Percentiles rank a stretch among this genome's conserved stretches.
Conservation (phyloP, 129 eudicot species). For the Cynara cardunculus region DNA sequence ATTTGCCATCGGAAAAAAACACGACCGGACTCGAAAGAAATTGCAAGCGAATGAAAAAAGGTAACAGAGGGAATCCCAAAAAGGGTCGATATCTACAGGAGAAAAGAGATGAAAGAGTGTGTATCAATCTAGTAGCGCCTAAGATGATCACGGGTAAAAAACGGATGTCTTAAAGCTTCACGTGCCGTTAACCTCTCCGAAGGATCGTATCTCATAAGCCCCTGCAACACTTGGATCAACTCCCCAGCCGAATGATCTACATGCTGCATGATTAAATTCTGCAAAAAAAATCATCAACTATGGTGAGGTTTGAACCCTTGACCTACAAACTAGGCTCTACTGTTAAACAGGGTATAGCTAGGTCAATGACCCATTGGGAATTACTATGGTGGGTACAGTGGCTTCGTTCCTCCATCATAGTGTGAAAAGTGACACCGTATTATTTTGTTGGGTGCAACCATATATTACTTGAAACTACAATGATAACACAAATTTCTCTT, state of each 20-base stretch:
- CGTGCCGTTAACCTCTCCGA: slow-evolving; percentile 64
- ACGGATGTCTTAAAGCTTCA: slow-evolving; percentile 77
- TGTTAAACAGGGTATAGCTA: no score
- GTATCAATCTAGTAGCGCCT: slow-evolving; percentile 32
- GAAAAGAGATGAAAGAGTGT: neutral
- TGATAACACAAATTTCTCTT: no score
- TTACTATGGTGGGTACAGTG: no score
- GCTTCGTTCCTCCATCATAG: no score
- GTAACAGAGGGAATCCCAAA: neutral
- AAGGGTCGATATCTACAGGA: neutral
- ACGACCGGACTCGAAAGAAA: neutral
- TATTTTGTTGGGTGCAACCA: no score
- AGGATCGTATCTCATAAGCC: slow-evolving; percentile 68
- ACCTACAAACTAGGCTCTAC: no score
- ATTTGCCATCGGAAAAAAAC: neutral
- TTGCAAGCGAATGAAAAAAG: neutral
- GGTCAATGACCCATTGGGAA: no score
- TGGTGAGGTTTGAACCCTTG: no score
- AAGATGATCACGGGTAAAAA: slow-evolving; percentile 58
- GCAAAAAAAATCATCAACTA: neutral
- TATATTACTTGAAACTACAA: no score
- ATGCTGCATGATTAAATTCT: slow-evolving; percentile 79
- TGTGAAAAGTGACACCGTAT: no score
- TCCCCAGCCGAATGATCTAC: slow-evolving; percentile 60
- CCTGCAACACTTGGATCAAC: slow-evolving; percentile 69